Base-by-base conservation (phyloP, 768 basidiomycete genomes). In the Leucocoprinus birnbaumii region DNA sequence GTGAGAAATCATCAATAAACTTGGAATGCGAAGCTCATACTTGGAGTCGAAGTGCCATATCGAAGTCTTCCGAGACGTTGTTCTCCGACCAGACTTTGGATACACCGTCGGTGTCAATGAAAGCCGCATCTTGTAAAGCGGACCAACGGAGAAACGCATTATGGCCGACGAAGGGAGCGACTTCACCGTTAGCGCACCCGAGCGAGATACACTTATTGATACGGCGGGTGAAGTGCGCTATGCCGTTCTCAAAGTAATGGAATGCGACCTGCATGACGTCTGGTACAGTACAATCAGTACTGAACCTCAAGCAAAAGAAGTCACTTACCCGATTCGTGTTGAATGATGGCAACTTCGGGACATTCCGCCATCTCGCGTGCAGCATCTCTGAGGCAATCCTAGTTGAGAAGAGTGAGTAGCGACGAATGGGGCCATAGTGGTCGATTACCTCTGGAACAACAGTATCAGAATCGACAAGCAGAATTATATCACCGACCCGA, bases 121-220 rank as follows among this genome's bases (percentile, higher is more conserved):
- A 89, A 18, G 88, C 82, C 0, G 90, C 89, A 57, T 94, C 93
- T 67, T 95, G 93, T 21, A 94, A 73, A 1, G 93, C 93, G 2
- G 84, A 82, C 93, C 93, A 95, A 18, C 92, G 84, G 46, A 95
- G 75, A 69, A 94, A 96, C 5, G 91, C 91, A 58, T 93, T 91
- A 67, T 93, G 90, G 2, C 90, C 90, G 52, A 92, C 90, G 61
- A 91, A 91, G 1, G 90, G 89, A 3, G 86, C 86, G 22, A 90
- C 82, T 64, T 91, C 89, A 26, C 89, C 89, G 59, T 91, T 91
- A 2, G 89, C 86, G 62, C 83, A 85, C 14, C 83, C 81, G 79
- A 91, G 83, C 0, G 89, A 87, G 37, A 91, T 91, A 65, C 80
- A 84, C 66, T 83, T 84, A 67, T 94, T 93, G 71, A 95, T 91